These are phyloP conservation scores for Trichoderma polysporum DNA, from an alignment of 2,329 filamentous ascomycete species.

Conservation along the genomic window DNA sequence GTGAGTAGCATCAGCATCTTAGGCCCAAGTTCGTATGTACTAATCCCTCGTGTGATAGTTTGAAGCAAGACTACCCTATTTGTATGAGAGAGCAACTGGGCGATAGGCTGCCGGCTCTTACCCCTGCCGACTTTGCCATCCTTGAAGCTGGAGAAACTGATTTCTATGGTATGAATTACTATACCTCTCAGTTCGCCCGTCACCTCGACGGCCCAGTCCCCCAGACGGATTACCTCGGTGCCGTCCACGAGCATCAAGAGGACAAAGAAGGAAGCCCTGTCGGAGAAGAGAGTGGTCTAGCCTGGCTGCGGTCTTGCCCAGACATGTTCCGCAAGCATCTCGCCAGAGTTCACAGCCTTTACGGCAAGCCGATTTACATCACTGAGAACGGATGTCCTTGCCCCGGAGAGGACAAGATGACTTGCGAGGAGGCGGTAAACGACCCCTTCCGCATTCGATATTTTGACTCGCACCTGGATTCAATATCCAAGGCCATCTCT, in stretches of 20 bases:
- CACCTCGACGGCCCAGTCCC: constrained; percentile 29
- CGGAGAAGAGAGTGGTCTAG: constrained; percentile 35
- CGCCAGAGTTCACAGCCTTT: constrained; percentile 28
- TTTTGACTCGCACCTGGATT: constrained; percentile 40
- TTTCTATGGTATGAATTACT: constrained; percentile 45
- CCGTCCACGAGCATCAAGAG: constrained; percentile 34
- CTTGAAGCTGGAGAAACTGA: constrained; percentile 30
- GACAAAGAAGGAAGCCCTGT: constrained; percentile 33
- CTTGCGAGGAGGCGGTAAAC: constrained; percentile 30
- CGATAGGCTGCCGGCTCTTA: constrained; percentile 33
- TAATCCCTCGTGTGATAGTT: constrained; percentile 2
- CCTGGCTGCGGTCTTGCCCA: constrained; percentile 37
- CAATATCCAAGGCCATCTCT: constrained; percentile 33
- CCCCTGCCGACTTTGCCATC: constrained; percentile 29
- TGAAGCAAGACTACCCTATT: constrained; percentile 36
- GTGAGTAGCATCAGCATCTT: constrained; percentile 24
- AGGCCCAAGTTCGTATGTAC: background rate
- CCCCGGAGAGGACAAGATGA: constrained; percentile 37
- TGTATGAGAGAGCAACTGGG: constrained; percentile 39
- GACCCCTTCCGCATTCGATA: constrained; percentile 40
- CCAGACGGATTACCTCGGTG: constrained; percentile 35
- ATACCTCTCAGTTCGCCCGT: constrained; percentile 39
- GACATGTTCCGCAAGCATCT: constrained; percentile 33
- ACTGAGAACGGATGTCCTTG: constrained; percentile 40
- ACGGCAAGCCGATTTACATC: constrained; percentile 32